phyloP scores from a whole-genome alignment of 805 yeast genomes.

The Ogataea ganodermae region DNA sequence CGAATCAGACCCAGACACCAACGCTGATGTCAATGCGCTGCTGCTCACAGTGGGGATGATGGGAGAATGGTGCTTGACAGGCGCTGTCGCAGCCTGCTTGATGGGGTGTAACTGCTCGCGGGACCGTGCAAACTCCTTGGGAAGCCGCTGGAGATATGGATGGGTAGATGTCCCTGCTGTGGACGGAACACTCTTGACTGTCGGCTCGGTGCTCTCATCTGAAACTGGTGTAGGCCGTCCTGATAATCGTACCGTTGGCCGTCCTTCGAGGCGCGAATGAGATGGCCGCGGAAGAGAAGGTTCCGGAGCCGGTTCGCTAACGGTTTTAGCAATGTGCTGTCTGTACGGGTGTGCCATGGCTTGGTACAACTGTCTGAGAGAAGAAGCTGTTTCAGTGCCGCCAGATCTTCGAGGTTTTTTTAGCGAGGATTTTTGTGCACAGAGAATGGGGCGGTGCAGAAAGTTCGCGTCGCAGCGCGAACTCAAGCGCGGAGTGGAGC shows the following conservation, averaged over 20 bases:
- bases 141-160: conserved; percentile 10
- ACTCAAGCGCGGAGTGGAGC: no score
- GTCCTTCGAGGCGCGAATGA: background rate
- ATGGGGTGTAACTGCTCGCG: conserved; percentile 1
- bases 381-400: background rate
- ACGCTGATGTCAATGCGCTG: background rate
- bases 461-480: background rate
- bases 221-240: background rate
- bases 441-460: background rate
- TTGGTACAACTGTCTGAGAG: background rate
- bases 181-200: background rate
- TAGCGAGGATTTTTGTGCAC: background rate
- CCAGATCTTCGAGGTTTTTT: background rate
- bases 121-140: conserved; percentile 7
- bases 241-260: background rate
- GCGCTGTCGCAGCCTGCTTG: background rate
- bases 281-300: background rate
- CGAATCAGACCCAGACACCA: background rate
- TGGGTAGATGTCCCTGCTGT: background rate
- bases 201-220: background rate
- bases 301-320: background rate
- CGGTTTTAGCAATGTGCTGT: conserved; percentile 4
- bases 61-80: background rate
- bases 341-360: conserved; percentile 12
- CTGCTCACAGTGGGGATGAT: no score